phyloP scores from a whole-genome alignment of 2,329 filamentous ascomycete genomes.

The Eutypella sp. region DNA sequence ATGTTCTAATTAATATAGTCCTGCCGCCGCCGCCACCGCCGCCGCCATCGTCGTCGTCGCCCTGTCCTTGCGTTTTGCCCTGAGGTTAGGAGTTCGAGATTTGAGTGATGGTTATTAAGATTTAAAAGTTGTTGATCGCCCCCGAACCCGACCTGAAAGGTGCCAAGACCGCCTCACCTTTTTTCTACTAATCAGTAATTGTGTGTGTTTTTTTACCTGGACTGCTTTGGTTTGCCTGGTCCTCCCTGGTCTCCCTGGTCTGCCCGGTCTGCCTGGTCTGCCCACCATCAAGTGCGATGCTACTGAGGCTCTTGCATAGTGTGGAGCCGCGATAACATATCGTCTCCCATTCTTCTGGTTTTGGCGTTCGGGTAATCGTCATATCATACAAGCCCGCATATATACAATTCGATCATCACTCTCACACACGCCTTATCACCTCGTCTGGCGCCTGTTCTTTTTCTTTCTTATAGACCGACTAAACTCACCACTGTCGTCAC shows the following conservation, averaged over 20 bases:
- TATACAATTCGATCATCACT: too few species aligned
- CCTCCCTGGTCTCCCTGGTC: background rate
- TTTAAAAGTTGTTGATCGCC: too few species aligned
- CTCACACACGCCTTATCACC: too few species aligned
- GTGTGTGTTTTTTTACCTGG: too few species aligned
- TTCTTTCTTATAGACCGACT: background rate
- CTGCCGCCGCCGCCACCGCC: background rate
- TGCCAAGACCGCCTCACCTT: too few species aligned
- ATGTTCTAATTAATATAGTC: background rate
- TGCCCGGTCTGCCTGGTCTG: background rate
- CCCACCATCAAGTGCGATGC: background rate
- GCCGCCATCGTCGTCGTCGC: background rate
- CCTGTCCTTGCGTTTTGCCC: background rate
- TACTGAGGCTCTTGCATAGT: background rate
- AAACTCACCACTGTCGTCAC: background rate
- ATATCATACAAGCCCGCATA: background rate
- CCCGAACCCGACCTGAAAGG: too few species aligned
- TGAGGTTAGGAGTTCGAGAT: too few species aligned
- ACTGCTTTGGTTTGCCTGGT: background rate
- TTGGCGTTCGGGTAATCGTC: background rate
- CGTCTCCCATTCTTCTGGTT: background rate
- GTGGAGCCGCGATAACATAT: background rate
- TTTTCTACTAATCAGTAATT: too few species aligned
- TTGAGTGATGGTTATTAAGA: too few species aligned
- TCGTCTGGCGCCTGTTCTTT: too few species aligned